phyloP scores from a whole-genome alignment of 2,329 filamentous ascomycete genomes.

The Talaromyces sp. region DNA sequence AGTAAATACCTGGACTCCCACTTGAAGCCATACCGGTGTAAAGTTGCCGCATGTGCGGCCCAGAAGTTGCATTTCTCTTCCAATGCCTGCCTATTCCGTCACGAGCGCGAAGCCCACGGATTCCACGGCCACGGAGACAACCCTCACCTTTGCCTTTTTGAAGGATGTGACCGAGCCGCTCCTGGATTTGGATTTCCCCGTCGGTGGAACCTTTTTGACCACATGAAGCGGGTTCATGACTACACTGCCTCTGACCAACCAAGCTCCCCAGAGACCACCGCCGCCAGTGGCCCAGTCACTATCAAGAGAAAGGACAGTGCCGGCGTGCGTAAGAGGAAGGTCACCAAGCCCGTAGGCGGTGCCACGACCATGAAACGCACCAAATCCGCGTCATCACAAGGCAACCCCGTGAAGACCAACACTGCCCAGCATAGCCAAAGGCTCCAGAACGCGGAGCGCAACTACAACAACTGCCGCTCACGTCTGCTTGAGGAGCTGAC shows the following conservation, averaged over 20 bases:
- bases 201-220: slow-evolving; percentile 92
- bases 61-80: slow-evolving; percentile 90
- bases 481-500: slow-evolving; percentile 34
- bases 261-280: slow-evolving; percentile 34
- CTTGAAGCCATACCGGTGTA: slow-evolving; percentile 93
- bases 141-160: slow-evolving; percentile 81
- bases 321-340: slow-evolving; percentile 32
- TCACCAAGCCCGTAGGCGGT: slow-evolving; percentile 26
- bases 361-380: slow-evolving; percentile 38
- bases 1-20: slow-evolving; percentile 98
- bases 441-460: slow-evolving; percentile 37
- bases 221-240: slow-evolving; percentile 91
- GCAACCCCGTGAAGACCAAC: slow-evolving; percentile 23
- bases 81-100: slow-evolving; percentile 86
- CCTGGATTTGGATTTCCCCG: slow-evolving; percentile 85
- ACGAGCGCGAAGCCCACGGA: slow-evolving; percentile 92
- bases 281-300: slow-evolving; percentile 21
- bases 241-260: slow-evolving; percentile 42
- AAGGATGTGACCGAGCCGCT: slow-evolving; percentile 77
- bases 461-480: slow-evolving; percentile 36
- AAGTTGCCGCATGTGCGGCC: slow-evolving; percentile 73
- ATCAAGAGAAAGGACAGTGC: slow-evolving; percentile 36
- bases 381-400: slow-evolving; percentile 33
- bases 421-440: slow-evolving; percentile 31
- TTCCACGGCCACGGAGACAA: slow-evolving; percentile 93